Evolutionary conservation across 2,329 filamentous ascomycete genomes (phyloP).

Genomic region (Aspergillus sp.): DNA sequence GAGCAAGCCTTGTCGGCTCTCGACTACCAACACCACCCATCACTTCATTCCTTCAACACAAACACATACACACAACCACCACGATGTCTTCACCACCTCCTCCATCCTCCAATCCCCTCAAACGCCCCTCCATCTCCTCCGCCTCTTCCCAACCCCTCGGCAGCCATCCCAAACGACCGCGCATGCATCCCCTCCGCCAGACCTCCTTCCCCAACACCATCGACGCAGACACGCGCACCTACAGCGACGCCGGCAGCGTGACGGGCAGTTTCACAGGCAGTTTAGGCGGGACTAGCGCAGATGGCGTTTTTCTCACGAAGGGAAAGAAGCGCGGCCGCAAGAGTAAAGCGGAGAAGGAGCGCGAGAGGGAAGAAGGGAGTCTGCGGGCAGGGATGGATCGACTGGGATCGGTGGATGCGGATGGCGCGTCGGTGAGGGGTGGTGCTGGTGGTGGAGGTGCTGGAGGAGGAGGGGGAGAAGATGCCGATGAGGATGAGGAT

Average conservation of each 20-base stretch:
- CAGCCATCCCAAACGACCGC: conserved; percentile 34
- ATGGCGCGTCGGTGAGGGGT: conserved; percentile 34
- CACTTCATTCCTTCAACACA: background rate
- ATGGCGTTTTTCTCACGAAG: conserved; percentile 35
- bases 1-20: background rate
- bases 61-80: background rate
- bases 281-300: conserved; percentile 39
- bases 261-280: conserved; percentile 48
- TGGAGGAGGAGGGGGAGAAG: conserved; percentile 50
- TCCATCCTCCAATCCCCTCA: conserved; percentile 38
- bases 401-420: conserved; percentile 37
- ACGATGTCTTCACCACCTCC: conserved; percentile 44
- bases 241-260: conserved; percentile 43
- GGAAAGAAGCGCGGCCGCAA: conserved; percentile 41
- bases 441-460: conserved; percentile 28
- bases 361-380: conserved; percentile 33
- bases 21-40: background rate
- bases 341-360: conserved; percentile 41
- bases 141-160: conserved; percentile 34
- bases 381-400: conserved; percentile 27
- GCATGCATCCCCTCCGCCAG: conserved; percentile 51
- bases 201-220: conserved; percentile 46
- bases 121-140: conserved; percentile 45
- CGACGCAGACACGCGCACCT: conserved; percentile 28
- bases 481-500: conserved; percentile 54